A percentile compares a stretch with the other conserved stretches of the same genome.
phyloP scores from a whole-genome alignment of 23 red algal genomes.

The Pyropia yezoensis region DNA sequence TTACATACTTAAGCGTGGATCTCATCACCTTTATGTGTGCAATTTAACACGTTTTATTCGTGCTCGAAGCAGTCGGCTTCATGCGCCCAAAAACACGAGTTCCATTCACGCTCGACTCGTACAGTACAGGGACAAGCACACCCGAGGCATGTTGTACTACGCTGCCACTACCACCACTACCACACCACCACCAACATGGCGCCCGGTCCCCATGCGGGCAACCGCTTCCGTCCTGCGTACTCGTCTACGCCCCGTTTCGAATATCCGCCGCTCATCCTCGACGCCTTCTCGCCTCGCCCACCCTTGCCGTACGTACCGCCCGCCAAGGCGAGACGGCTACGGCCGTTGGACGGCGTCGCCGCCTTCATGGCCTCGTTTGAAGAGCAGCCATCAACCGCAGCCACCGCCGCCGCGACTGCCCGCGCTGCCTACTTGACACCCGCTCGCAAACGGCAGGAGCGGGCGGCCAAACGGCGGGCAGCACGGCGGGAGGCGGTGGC shows the following conservation, averaged over 20 bases:
- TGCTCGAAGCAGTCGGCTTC: too few relatives aligned
- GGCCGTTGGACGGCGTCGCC: conserved; percentile 41
- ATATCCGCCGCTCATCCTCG: conserved; percentile 57
- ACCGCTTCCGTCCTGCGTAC: conserved; percentile 70
- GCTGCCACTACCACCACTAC: too few relatives aligned
- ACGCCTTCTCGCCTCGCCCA: conserved; percentile 59
- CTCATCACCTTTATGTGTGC: too few relatives aligned
- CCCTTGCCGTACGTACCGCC: conserved; percentile 72
- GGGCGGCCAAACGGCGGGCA: background rate
- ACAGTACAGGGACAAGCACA: too few relatives aligned
- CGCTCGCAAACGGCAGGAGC: background rate
- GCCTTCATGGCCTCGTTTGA: conserved; percentile 31
- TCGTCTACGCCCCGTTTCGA: conserved; percentile 53
- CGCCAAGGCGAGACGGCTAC: conserved; percentile 19
- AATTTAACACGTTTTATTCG: too few relatives aligned
- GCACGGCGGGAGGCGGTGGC: too few relatives aligned
- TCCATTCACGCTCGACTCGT: too few relatives aligned
- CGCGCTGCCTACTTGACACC: background rate
- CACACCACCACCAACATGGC: too few relatives aligned
- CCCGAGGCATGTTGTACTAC: too few relatives aligned
- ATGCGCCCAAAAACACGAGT: too few relatives aligned
- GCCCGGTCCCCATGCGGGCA: conserved; percentile 58
- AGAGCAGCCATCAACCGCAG: background rate
- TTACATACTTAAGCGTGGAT: too few relatives aligned
- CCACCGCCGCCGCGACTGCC: background rate